A percentile compares a stretch with the other conserved stretches of the same genome.
Evolutionary conservation across 345 rosid genomes (phyloP).

Genomic region (Punica granatum): DNA sequence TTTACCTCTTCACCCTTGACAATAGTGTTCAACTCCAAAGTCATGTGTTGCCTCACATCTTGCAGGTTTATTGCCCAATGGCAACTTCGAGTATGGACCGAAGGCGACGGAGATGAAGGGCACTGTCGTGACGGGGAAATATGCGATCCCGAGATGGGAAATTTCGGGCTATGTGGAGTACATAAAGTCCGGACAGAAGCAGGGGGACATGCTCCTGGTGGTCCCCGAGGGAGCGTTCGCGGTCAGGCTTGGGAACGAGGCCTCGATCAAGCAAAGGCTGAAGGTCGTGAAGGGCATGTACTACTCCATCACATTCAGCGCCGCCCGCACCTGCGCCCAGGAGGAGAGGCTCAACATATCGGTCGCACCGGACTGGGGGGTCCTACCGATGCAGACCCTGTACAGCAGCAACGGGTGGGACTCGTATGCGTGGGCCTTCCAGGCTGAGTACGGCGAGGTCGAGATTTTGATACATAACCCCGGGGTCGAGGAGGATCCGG

Average conservation of each 20-base stretch:
- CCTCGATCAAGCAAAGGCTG: conserved; percentile 62
- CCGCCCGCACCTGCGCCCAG: conserved; percentile 87
- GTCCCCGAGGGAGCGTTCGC: conserved; percentile 79
- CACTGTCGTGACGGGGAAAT: conserved; percentile 37
- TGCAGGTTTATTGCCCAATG: conserved; percentile 67
- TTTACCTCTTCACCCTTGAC: too few relatives aligned
- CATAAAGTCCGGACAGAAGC: conserved; percentile 80
- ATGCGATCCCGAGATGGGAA: conserved; percentile 68
- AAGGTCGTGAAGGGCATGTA: conserved; percentile 35
- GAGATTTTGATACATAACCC: conserved; percentile 70
- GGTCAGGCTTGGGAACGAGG: conserved; percentile 81
- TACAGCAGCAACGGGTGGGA: conserved; percentile 85
- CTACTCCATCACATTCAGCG: conserved; percentile 73
- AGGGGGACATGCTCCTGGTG: conserved; percentile 88
- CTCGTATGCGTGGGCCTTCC: conserved; percentile 65
- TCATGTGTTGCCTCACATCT: not conserved
- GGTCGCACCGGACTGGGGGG: conserved; percentile 61
- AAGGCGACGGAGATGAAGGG: conserved; percentile 52
- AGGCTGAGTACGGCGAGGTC: conserved; percentile 27
- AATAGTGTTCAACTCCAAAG: too few relatives aligned
- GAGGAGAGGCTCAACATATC: conserved; percentile 67
- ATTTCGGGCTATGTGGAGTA: conserved; percentile 71
- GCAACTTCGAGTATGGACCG: conserved; percentile 66
- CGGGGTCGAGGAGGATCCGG: conserved; percentile 78
- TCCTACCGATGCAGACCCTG: conserved; percentile 69